Conservation (phyloP, 2,329 filamentous ascomycete species). For the Fusarium transvaalense region DNA sequence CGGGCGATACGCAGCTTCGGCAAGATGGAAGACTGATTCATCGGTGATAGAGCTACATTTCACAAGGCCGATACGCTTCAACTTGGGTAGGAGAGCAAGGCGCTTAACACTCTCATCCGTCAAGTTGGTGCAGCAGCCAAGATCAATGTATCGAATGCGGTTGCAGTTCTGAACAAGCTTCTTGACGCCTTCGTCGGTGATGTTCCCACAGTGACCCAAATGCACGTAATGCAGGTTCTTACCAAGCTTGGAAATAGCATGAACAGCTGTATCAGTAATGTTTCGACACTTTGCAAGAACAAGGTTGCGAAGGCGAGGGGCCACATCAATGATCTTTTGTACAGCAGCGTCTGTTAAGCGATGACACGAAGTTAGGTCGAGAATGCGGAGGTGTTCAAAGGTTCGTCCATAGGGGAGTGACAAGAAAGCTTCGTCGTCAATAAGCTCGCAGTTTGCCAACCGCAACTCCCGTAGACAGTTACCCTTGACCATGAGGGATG, state of each 20-base stretch:
- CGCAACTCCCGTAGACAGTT: constrained; percentile 90
- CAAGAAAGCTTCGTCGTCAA: constrained; percentile 91
- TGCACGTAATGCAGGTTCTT: constrained; percentile 99
- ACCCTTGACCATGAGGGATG: constrained; percentile 81
- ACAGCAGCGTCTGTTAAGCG: constrained; percentile 88
- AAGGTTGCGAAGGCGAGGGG: constrained; percentile 89
- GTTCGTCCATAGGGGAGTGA: constrained; percentile 75
- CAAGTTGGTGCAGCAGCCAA: constrained; percentile 92
- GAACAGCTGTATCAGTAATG: constrained; percentile 89
- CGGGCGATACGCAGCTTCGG: constrained; percentile 72
- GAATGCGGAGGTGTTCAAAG: constrained; percentile 90
- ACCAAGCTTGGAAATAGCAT: constrained; percentile 87
- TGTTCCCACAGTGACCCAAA: constrained; percentile 89
- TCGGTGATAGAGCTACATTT: constrained; percentile 95
- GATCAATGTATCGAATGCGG: constrained; percentile 94
- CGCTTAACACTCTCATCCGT: constrained; percentile 89
- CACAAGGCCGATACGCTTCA: constrained; percentile 93
- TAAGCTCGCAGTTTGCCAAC: constrained; percentile 84
- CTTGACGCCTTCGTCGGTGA: constrained; percentile 90
- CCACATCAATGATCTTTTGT: constrained; percentile 85
- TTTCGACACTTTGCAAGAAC: constrained; percentile 94
- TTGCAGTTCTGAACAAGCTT: constrained; percentile 88
- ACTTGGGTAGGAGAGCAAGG: constrained; percentile 87
- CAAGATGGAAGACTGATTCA: constrained; percentile 85
- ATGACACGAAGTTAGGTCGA: constrained; percentile 91